Evolutionary conservation across 352 stramenopile genomes (phyloP), one percentile per base, ranked within the genome.

Genomic region (Globisporangium sylvaticum): DNA sequence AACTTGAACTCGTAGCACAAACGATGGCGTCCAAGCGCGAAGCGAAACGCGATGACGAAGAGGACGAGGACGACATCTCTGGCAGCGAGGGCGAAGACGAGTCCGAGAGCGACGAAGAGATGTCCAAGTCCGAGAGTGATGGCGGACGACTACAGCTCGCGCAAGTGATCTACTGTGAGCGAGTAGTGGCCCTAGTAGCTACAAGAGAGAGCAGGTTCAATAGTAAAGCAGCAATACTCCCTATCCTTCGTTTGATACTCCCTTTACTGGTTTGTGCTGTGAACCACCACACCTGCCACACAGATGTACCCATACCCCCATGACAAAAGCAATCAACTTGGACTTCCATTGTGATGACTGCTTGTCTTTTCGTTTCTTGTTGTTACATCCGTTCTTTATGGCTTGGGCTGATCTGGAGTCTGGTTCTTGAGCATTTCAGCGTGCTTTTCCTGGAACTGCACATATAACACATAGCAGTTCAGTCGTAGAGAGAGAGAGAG

Each of bases 81-180:
- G 71, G 77, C 4, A 77, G 74, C 27, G 77, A 75, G 6, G 73
- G 70, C 10, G 70, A 74, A 10, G 69, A 75, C 27, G 78, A 81
- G 48, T 90, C 79, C 0, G 79, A 66, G 9, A 89, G 80, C 42
- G 81, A 94, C 32, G 79, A 92, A 56, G 84, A 94, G 39, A 72
- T 91, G 53, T 91, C 84, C 61, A 82, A 89, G 69, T 94, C 86
- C 0, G 83, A 74, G 2, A 78, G 79, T n/a, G 37, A 70, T 32
- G 72, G 78, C 22, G 37, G 65, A 61, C 34, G 71, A 83, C 59
- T 74, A 81, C 44, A 62, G 66, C 39, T 80, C 72, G 10, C 74
- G 78, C 34, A 87, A 87, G 65, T 27, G 20, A 2, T 29, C 46
- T 25, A 6, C 12, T 37, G 31, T 37, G n/a, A 37, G 31, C 8